A percentile compares a stretch with the other conserved stretches of the same genome.
Evolutionary conservation across 352 stramenopile genomes (phyloP).

Genomic region (Phytophthora foliorum): DNA sequence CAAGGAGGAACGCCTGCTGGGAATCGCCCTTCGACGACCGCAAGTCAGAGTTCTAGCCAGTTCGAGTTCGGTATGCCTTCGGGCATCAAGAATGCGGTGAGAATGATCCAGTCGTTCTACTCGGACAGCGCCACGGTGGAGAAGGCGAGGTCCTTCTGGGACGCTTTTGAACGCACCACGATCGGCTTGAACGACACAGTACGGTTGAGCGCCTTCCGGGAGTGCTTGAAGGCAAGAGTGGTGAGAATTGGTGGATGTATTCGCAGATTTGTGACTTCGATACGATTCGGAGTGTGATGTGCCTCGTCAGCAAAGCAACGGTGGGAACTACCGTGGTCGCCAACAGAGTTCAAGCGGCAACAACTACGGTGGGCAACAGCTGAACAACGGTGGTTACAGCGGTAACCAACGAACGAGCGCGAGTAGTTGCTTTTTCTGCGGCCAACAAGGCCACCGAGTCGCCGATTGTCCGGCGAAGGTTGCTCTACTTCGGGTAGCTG

Average conservation of each 20-base stretch:
- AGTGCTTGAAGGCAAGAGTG: conserved; percentile 6
- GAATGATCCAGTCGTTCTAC: conserved; percentile 1
- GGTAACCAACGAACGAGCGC: too few relatives aligned
- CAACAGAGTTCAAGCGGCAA: too few relatives aligned
- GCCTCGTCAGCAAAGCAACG: background rate
- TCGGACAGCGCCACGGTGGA: background rate
- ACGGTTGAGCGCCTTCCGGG: background rate
- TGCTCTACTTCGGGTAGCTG: background rate
- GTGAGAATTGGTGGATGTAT: conserved; percentile 9
- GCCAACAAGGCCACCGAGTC: background rate
- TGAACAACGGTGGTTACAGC: too few relatives aligned
- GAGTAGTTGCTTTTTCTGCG: background rate
- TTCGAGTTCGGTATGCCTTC: background rate
- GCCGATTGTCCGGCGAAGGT: background rate
- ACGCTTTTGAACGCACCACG: background rate
- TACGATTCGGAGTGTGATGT: background rate
- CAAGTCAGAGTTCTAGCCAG: background rate
- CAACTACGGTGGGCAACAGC: too few relatives aligned
- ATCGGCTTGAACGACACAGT: background rate
- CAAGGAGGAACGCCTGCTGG: too few relatives aligned
- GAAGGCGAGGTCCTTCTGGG: background rate
- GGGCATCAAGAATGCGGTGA: background rate
- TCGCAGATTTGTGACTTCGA: conserved; percentile 4
- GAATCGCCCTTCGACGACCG: background rate
- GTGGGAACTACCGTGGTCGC: background rate